These are phyloP conservation scores for Aureobasidium mangrovei DNA, from an alignment of 2,329 filamentous ascomycete genomes.

Conservation along the genomic window DNA sequence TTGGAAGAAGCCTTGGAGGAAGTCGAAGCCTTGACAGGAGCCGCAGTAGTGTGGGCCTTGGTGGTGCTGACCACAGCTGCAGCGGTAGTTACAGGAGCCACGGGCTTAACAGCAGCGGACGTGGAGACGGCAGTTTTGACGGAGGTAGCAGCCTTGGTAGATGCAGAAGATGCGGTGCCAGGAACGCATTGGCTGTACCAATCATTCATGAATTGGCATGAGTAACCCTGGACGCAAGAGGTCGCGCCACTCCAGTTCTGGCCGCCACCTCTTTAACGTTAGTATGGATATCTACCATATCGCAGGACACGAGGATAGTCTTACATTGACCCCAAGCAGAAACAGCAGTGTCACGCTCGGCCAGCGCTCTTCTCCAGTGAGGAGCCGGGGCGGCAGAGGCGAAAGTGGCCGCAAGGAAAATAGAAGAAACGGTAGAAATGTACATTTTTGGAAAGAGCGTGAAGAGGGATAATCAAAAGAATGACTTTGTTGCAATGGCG, in stretches of 20 bases:
- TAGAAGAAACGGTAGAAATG: slow-evolving; percentile 10
- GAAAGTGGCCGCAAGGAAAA: slow-evolving; percentile 8
- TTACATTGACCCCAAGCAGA: not conserved
- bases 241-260: slow-evolving; percentile 29
- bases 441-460: slow-evolving; percentile 1
- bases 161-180: not conserved
- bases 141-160: not conserved
- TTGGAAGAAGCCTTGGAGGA: not conserved
- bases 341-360: not conserved
- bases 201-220: slow-evolving; percentile 27
- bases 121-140: not conserved
- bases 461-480: slow-evolving; percentile 4
- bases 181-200: slow-evolving; percentile 30
- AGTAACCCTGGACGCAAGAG: slow-evolving; percentile 26
- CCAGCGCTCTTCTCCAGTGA: not conserved
- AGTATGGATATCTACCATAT: not conserved
- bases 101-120: slow-evolving; percentile 2
- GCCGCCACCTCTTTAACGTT: slow-evolving; percentile 23
- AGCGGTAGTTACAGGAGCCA: slow-evolving; percentile 6
- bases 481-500: slow-evolving; percentile 8
- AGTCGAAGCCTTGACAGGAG: not conserved
- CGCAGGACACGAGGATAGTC: not conserved
- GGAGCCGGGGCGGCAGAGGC: slow-evolving; percentile 6
- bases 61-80: not conserved
- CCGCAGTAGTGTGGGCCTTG: not conserved